Percentiles rank a stretch among this genome's conserved stretches.
Conservation (phyloP, 78 protist species). For the Tieghemostelium lacteum region DNA sequence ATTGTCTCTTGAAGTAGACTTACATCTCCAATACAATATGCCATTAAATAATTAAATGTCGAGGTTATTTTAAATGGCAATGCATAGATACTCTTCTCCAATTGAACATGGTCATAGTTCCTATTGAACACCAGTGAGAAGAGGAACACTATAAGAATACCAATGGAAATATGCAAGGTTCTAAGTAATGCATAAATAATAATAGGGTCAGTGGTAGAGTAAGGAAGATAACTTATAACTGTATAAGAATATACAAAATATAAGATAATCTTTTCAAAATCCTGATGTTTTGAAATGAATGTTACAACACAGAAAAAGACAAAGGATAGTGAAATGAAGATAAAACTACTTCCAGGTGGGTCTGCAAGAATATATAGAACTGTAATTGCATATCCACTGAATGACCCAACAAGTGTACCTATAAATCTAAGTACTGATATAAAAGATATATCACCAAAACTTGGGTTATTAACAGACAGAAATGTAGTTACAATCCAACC, state of each 20-base stretch:
- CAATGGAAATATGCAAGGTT: slow-evolving; percentile 32
- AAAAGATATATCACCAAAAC: slow-evolving; percentile 3
- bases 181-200: slow-evolving; percentile 25
- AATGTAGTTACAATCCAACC: slow-evolving; percentile 37
- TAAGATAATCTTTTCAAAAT: neutral
- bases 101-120: neutral
- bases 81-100: neutral
- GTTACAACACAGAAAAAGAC: neutral
- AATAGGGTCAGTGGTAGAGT: neutral
- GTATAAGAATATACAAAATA: slow-evolving; percentile 16
- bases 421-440: slow-evolving; percentile 3
- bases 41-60: neutral
- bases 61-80: neutral
- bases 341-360: slow-evolving; percentile 11
- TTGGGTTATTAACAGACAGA: slow-evolving; percentile 1
- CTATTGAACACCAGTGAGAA: neutral
- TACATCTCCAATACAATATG: no score
- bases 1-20: no score
- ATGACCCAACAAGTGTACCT: slow-evolving; percentile 8
- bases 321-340: neutral
- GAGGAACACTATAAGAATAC: neutral
- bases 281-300: neutral
- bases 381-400: slow-evolving; percentile 16
- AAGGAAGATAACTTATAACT: slow-evolving; percentile 5
- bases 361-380: neutral